phyloP scores from a whole-genome alignment of 257 asterid genomes.

The Forsythia suspensa region DNA sequence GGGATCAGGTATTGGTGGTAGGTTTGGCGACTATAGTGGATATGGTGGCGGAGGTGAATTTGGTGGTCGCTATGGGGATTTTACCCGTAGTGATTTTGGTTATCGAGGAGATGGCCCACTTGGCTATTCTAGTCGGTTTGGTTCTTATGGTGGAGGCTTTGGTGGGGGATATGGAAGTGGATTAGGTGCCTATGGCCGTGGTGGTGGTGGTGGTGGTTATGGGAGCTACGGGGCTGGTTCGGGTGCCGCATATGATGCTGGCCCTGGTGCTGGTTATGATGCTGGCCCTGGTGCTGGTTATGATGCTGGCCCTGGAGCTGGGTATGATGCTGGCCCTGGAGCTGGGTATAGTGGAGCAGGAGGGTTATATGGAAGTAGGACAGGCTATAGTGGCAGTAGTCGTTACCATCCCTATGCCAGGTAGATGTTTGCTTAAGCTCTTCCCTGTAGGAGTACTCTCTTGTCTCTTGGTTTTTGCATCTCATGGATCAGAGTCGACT shows the following conservation, averaged over 20 bases:
- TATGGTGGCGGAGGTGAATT: constrained; percentile 67
- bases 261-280: constrained; percentile 57
- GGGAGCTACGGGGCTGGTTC: constrained; percentile 39
- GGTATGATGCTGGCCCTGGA: constrained; percentile 65
- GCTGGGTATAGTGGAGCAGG: constrained; percentile 75
- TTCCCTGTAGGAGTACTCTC: constrained; percentile 41
- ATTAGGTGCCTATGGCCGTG: constrained; percentile 80
- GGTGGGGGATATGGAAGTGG: constrained; percentile 81
- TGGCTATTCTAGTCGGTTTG: constrained; percentile 74
- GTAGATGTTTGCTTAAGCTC: constrained; percentile 39
- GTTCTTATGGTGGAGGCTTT: constrained; percentile 73
- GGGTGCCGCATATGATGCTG: constrained; percentile 59
- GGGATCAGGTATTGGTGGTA: constrained; percentile 75
- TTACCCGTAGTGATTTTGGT: constrained; percentile 72
- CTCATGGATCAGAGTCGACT: constrained; percentile 30
- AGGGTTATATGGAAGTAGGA: constrained; percentile 55
- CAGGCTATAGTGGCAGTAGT: constrained; percentile 51
- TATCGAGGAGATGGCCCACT: constrained; percentile 79
- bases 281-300: constrained; percentile 73
- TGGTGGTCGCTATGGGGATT: constrained; percentile 87
- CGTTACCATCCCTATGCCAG: constrained; percentile 54
- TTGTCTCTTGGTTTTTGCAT: constrained; percentile 34
- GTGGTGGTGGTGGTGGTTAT: constrained; percentile 69
- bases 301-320: constrained; percentile 61
- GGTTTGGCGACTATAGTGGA: constrained; percentile 83